Conservation (phyloP, 140 eudicot genomes). For the Bidens hawaiensis region DNA sequence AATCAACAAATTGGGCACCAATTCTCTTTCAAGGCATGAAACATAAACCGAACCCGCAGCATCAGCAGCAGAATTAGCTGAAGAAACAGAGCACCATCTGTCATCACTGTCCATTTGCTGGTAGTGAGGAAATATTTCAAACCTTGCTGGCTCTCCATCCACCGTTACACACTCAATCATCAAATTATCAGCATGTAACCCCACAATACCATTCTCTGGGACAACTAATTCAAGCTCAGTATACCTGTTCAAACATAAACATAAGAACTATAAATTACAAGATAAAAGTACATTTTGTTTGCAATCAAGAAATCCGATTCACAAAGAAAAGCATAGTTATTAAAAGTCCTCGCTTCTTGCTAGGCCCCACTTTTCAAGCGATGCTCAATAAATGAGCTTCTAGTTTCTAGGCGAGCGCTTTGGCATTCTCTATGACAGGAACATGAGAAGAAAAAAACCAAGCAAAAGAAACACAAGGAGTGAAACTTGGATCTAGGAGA, state of each 20-base stretch:
- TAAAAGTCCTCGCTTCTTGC: no score
- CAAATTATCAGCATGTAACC: conserved; percentile 93
- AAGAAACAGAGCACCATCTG: conserved; percentile 89
- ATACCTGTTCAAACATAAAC: conserved; percentile 46
- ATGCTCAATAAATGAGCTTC: no score
- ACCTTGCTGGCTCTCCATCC: conserved; percentile 78
- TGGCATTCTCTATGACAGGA: no score
- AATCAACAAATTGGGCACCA: conserved; percentile 85
- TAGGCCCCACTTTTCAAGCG: no score
- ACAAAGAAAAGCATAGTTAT: no score
- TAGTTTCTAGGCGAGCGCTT: no score
- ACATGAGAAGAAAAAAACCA: no score
- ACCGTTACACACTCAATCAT: conserved; percentile 79
- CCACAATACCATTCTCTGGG: conserved; percentile 92
- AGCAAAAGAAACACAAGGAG: no score
- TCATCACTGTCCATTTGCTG: conserved; percentile 62
- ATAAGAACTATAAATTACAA: conserved; percentile 1
- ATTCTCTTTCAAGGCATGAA: conserved; percentile 76
- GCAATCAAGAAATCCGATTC: neutral
- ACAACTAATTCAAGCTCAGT: conserved; percentile 84
- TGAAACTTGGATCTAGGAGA: no score
- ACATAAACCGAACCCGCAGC: conserved; percentile 89
- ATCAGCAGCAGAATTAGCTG: conserved; percentile 92
- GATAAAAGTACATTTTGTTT: neutral
- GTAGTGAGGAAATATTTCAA: conserved; percentile 85